Evolutionary conservation across 1,139 yeast genomes (phyloP), one percentile per base, ranked within the genome.

Genomic region (Sugiyamaella castrensis): DNA sequence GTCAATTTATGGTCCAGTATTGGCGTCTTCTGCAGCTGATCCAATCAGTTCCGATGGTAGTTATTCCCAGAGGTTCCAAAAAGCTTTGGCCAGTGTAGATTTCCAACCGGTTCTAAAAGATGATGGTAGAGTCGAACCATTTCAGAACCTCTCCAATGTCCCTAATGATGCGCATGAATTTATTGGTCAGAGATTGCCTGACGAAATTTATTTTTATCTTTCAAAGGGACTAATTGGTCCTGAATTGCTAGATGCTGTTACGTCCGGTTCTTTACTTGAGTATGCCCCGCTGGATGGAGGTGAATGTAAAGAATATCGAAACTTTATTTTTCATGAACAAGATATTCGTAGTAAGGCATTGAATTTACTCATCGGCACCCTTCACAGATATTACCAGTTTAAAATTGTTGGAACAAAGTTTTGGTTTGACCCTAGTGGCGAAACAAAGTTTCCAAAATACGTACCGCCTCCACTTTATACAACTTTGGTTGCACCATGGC

Each of bases 131-230:
- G 87, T 87, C 12, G 87, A 80, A 55, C 75, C 87, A 31, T 75
- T 73, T 57, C 70, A 64, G 13, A 65, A 64, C 40, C 66, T 58
- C 29, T 60, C 56, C 27, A 63, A 68, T 33, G 74, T 82, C 28
- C 98, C 98, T 5, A 79, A 79, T 54, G 95, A 89, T 65, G 73
- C 87, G 19, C 95, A 87, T 62, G 92, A 84, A 44, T 78, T 91
- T 47, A 76, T 92, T 46, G 89, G 95, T 4, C 91, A 87, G 65
- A 78, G 94, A 61, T 73, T 92, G 47, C 96, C 98, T 1, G 87
- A 89, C 42, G 98, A 91, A 68, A 74, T 86, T 40, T 84, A 81
- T 63, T 88, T 84, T 63, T 92, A 89, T 67, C 81, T 82, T 61
- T 83, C 95, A 0, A 69, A 85, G 47, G 98, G 98, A 1, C 65